A percentile compares a stretch with the other conserved stretches of the same genome.
Conservation (phyloP, 1,284 basidiomycete species). For the Heterobasidion occidentale region DNA sequence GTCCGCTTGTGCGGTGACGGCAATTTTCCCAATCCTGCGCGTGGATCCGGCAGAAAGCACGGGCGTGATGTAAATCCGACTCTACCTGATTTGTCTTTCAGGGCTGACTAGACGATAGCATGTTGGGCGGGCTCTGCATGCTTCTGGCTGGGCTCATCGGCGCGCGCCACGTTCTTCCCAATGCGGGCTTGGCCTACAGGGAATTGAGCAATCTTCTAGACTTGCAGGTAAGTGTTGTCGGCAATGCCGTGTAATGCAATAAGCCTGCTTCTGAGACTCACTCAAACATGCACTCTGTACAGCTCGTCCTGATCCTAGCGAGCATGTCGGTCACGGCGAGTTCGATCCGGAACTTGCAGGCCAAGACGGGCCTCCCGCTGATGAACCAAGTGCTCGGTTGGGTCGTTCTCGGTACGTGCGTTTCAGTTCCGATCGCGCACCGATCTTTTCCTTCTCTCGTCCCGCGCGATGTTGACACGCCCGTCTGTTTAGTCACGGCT, state of each 20-base stretch:
- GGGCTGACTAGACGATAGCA: constrained; percentile 10
- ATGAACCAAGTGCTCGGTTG: constrained; percentile 62
- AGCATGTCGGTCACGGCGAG: constrained; percentile 45
- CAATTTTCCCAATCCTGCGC: constrained; percentile 63
- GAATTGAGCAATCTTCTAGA: constrained; percentile 14
- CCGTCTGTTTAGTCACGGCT: constrained; percentile 29
- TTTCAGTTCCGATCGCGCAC: too few relatives aligned
- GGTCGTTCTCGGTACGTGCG: constrained; percentile 50
- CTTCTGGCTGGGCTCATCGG: constrained; percentile 14
- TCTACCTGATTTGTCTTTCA: background rate
- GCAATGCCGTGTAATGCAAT: background rate
- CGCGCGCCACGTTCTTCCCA: background rate
- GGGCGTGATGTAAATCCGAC: constrained; percentile 42
- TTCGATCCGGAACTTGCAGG: constrained; percentile 54
- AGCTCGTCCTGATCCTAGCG: constrained; percentile 34
- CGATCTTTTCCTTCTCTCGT: too few relatives aligned
- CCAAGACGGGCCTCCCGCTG: constrained; percentile 61
- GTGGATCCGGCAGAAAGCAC: constrained; percentile 73
- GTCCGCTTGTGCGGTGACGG: constrained; percentile 43
- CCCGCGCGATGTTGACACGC: background rate
- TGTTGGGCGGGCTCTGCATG: constrained; percentile 21
- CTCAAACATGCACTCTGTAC: background rate
- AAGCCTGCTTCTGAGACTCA: background rate
- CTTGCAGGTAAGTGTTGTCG: constrained; percentile 29
- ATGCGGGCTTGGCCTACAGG: background rate